These are phyloP conservation scores for Clavariopsis aquatica DNA, from an alignment of 495 filamentous ascomycete genomes.

Conservation along the genomic window DNA sequence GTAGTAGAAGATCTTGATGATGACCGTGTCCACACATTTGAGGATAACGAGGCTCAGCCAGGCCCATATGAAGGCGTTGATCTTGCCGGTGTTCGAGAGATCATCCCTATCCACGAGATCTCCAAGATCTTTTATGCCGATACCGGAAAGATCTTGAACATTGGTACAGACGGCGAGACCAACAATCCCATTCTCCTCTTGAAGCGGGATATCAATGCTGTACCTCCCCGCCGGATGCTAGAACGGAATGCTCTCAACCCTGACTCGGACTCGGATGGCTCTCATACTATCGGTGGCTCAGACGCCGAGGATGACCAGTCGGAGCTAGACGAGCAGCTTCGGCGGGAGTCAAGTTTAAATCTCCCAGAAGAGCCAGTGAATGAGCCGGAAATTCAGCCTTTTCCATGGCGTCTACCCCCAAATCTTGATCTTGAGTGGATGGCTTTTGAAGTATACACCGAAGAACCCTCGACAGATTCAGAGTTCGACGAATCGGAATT, in stretches of 20 bases:
- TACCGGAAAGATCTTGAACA: constrained; percentile 91
- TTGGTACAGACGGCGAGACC: constrained; percentile 72
- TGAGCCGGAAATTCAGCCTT: constrained; percentile 34
- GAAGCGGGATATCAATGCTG: constrained; percentile 77
- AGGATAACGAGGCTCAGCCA: constrained; percentile 63
- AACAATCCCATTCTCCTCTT: constrained; percentile 86
- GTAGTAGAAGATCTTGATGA: constrained; percentile 94
- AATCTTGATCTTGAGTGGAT: constrained; percentile 94
- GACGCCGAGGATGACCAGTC: constrained; percentile 53
- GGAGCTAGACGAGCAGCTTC: constrained; percentile 69
- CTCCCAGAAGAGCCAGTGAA: constrained; percentile 13
- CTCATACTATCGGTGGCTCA: constrained; percentile 39
- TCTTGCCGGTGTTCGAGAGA: constrained; percentile 76
- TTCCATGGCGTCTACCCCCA: constrained; percentile 67
- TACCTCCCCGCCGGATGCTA: constrained; percentile 68
- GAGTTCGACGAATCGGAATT: constrained; percentile 56
- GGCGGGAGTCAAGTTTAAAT: constrained; percentile 47
- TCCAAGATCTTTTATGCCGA: constrained; percentile 98
- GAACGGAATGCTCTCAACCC: constrained; percentile 42
- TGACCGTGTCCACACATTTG: constrained; percentile 79
- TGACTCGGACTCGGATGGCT: constrained; percentile 38
- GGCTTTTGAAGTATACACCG: constrained; percentile 83
- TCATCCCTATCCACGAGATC: constrained; percentile 85
- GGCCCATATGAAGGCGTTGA: constrained; percentile 68
- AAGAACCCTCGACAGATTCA: constrained; percentile 55